Percentiles rank a stretch among this genome's conserved stretches.
Evolutionary conservation across 139 green algal species (phyloP).

Genomic region (Coelastrella sp.): DNA sequence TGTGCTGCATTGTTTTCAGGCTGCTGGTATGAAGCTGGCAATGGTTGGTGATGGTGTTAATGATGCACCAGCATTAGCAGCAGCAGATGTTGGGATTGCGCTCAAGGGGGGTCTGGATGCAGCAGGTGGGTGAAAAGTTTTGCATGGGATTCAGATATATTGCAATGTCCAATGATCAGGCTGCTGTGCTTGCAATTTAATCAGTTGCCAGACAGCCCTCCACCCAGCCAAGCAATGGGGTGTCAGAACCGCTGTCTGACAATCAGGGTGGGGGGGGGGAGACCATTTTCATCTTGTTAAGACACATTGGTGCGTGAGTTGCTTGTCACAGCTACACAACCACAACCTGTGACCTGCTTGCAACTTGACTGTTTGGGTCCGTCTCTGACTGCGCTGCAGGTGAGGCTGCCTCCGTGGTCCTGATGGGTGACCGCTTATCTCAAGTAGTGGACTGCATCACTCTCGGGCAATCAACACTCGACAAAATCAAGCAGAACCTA

Average conservation of each 20-base stretch:
- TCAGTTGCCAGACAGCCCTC: too few relatives aligned
- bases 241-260: too few relatives aligned
- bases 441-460: constrained; percentile 85
- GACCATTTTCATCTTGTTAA: too few relatives aligned
- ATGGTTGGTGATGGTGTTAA: constrained; percentile 99
- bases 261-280: too few relatives aligned
- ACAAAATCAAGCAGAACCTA: constrained; percentile 96
- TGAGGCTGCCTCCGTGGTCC: constrained; percentile 88
- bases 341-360: too few relatives aligned
- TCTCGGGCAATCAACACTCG: constrained; percentile 81
- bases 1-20: constrained; percentile 37
- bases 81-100: constrained; percentile 71
- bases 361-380: too few relatives aligned
- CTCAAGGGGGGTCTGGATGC: constrained; percentile 76
- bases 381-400: constrained; percentile 63
- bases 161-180: too few relatives aligned
- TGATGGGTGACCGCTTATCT: constrained; percentile 90
- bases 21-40: constrained; percentile 72
- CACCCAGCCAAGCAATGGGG: too few relatives aligned
- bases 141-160: too few relatives aligned
- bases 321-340: too few relatives aligned
- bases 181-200: too few relatives aligned
- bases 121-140: constrained; percentile 53
- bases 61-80: constrained; percentile 89
- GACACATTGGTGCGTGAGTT: too few relatives aligned